Evolutionary conservation across 1,139 yeast genomes (phyloP), one percentile per base, ranked within the genome.

Genomic region (Pichia sp.): DNA sequence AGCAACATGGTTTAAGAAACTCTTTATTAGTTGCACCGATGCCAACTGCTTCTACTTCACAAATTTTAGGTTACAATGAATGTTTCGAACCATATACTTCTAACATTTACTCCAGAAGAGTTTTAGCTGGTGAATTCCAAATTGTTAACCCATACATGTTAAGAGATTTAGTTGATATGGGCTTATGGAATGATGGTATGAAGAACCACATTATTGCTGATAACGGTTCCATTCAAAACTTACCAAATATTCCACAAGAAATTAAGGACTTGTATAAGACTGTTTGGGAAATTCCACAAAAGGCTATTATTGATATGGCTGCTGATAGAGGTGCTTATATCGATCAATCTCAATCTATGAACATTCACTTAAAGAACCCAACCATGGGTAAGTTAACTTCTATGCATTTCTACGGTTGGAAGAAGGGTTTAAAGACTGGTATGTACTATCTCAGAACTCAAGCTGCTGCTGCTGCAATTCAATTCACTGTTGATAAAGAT

Each of bases 11-110:
- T 46, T 59, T 79, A 45, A 70, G 83, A 61, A 79, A 79, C 66
- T 79, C 83, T n/a, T 67, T 79, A 42, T 69, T 79, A 52, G 79
- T 79, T 49, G 84, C 83, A 2, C 83, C 83, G 51, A 79, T 79
- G 84, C 84, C 84, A 40, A 79, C 84, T 46, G 84, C 84, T 22
- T 77, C 83, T 15, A 78, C 83, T 10, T 79, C 83, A 3, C 84
- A 78, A 64, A 78, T 79, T 47, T 70, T 79, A 57, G 83, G 83
- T 53, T 74, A 72, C 63, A 79, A 77, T 59, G 84, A 79, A 65
- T 79, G 83, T 65, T 79, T 79, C 60, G 84, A 79, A 62, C 84
- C 84, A 33, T 76, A 71, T 63, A 79, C 84, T 27, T 77, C 83
- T 15, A 79, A 79, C 61, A 72, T 79, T 53, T 79, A 78, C 61